Conservation (phyloP, 2,329 filamentous ascomycete species). For the Hortaea werneckii region DNA sequence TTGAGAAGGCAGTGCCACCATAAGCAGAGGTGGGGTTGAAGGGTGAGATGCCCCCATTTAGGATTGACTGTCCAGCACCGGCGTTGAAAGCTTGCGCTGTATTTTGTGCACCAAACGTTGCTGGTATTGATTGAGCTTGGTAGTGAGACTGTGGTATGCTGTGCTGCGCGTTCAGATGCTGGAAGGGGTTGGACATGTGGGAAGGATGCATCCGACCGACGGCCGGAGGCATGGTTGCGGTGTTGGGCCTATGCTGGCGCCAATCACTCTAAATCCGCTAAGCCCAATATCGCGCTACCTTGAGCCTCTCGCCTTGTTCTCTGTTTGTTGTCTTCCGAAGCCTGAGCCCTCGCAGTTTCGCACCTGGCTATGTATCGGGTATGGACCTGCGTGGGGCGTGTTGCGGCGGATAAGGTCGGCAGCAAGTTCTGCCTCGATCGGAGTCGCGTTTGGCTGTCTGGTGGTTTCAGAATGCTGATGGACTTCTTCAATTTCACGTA, state of each 20-base stretch:
- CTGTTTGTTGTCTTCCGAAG: too few species aligned
- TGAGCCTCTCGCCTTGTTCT: too few species aligned
- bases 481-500: too few species aligned
- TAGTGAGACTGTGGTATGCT: constrained; percentile 22
- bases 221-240: constrained; percentile 44
- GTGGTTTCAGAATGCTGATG: too few species aligned
- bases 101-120: constrained; percentile 31
- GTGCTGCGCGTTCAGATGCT: constrained; percentile 42
- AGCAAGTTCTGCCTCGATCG: too few species aligned
- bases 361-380: too few species aligned
- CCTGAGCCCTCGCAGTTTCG: too few species aligned
- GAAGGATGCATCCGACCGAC: constrained; percentile 49
- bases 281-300: too few species aligned
- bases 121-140: constrained; percentile 21
- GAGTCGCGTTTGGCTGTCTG: too few species aligned
- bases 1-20: constrained; percentile 22
- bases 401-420: too few species aligned
- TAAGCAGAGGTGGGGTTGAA: constrained; percentile 23
- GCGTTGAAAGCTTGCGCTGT: constrained; percentile 10
- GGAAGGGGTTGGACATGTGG: constrained; percentile 50
- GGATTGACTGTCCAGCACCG: constrained; percentile 18
- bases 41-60: constrained; percentile 30
- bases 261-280: too few species aligned
- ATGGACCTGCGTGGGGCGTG: too few species aligned
- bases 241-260: neutral